Evolutionary conservation across 108 stramenopile species (phyloP), one percentile per base, ranked within the genome.

Genomic region (Nitzschia inconspicua): DNA sequence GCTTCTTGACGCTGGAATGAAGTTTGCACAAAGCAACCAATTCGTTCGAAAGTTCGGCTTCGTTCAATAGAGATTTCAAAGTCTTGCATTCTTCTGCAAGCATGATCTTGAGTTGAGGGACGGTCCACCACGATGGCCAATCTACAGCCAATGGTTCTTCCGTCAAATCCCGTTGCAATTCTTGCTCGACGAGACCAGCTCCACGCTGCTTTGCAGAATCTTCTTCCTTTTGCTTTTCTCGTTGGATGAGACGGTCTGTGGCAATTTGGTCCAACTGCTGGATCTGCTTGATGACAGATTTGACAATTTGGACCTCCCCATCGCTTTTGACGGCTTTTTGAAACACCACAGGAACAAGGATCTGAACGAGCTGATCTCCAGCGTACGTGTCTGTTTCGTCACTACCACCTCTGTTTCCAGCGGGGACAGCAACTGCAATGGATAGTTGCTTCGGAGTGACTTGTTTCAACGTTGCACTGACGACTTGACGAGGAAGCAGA

Each of bases 71-170:
- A 2, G 9, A 30, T 48, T 66, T 66, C 46, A 66, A n/a, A 4
- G 25, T 34, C 10, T 0, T 22, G 47, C 46, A 46, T 44, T 66
- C 65, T 13, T 66, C 47, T 6, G 30, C 29, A 44, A 18, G 19
- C 23, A 27, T 28, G 53, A 54, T 16, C 13, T 0, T 0, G 9
- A 55, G 43, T 22, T 44, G 55, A 37, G 44, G 22, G 20, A 55
- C 35, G 3, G 46, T 66, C 65, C 65, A 66, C 65, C 65, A 66
- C 13, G 47, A 35, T 19, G 65, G 65, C 22, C 40, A 57, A 8
- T 26, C 1, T 44, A 14, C 22, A 55, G 3, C 53, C 53, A 54
- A 16, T 32, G 31, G 23, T 54, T 13, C 19, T 54, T 35, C 9
- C 34, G 20, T 13, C 34, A 18, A 2, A 36, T 54, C 34, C 18